Conservation (phyloP, 768 basidiomycete species). For the Suillus occidentalis region DNA sequence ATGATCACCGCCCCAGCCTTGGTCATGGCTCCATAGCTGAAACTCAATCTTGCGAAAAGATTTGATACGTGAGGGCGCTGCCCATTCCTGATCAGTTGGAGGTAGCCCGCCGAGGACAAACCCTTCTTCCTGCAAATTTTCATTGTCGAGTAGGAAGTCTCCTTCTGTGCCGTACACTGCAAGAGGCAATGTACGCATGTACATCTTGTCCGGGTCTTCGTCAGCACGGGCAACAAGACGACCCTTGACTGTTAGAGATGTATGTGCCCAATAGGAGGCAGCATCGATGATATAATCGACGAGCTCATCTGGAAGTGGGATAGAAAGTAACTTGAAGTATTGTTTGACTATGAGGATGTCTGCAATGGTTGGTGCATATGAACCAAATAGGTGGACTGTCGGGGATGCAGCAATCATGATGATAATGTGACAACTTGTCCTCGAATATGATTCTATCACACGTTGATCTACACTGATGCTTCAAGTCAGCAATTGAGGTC, state of each 20-base stretch:
- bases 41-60: slow-evolving; percentile 7
- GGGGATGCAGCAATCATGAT: background rate
- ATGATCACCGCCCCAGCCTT: background rate
- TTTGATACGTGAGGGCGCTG: background rate
- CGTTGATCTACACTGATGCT: background rate
- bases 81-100: background rate
- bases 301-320: background rate
- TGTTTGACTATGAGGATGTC: slow-evolving; percentile 7
- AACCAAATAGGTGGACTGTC: background rate
- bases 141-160: background rate
- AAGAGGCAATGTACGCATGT: slow-evolving; percentile 12
- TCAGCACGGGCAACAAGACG: background rate
- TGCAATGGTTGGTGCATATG: slow-evolving; percentile 3
- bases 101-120: background rate
- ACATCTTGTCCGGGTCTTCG: background rate
- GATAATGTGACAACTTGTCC: background rate
- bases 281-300: slow-evolving; percentile 18
- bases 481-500: background rate
- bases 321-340: background rate
- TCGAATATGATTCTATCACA: background rate
- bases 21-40: slow-evolving; percentile 10
- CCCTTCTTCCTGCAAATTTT: background rate
- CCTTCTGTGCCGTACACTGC: slow-evolving; percentile 4
- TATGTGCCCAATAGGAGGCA: slow-evolving; percentile 29
- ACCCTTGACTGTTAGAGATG: background rate